Base-by-base conservation (phyloP, 2,329 filamentous ascomycete species). In the Paracoccidioides brasiliensis region DNA sequence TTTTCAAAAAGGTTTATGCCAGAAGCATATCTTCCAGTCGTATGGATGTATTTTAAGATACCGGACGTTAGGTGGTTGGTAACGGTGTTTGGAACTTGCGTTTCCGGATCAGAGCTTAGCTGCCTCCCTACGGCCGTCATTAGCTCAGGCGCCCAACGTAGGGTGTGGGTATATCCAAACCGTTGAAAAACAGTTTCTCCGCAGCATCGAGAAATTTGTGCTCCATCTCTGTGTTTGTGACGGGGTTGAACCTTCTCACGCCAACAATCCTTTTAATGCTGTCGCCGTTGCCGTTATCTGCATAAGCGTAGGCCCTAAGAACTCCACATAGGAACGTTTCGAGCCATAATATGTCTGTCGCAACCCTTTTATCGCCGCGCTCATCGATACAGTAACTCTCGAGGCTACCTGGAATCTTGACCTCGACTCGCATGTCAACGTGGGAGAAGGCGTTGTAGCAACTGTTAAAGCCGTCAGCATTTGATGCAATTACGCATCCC, bases 361-460 rank as follows among this genome's bases (percentile, higher is more conserved):
- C 88, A 62, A 93, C 87, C 61, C 90, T 83, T 76, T 95, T 95
- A 70, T 96, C 91, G 61, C 93, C 93, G 65, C 90, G 84, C 74
- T 98, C 93, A 70, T 98, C 91, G 56, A 98, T 87, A 70, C 91
- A 97, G 70, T 96, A 97, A 72, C 89, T 94, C 70, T 98, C 91
- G 53, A 98, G 89, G 8, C 88, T 93, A 58, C 93, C 93, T 15
- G 93, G 93, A 61, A 98, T 97, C 61, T 90, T 91, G 57, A 98
- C 91, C 67, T 97, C 90, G 10, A 98, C 91, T 58, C 93, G 89
- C 93, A 98, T 98, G 67, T 98, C 93, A 54, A 97, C 80, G 61
- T 94, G 83, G 4, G 93, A 97, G 72, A 98, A 96, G 61, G 93
- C 93, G 88, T 98, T 98, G 79, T 98, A 98, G 74, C 93, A 98